Percentiles rank a stretch among this genome's conserved stretches.
Evolutionary conservation across 2,329 filamentous ascomycete genomes (phyloP).

Genomic region (Lachnellula occidentalis): DNA sequence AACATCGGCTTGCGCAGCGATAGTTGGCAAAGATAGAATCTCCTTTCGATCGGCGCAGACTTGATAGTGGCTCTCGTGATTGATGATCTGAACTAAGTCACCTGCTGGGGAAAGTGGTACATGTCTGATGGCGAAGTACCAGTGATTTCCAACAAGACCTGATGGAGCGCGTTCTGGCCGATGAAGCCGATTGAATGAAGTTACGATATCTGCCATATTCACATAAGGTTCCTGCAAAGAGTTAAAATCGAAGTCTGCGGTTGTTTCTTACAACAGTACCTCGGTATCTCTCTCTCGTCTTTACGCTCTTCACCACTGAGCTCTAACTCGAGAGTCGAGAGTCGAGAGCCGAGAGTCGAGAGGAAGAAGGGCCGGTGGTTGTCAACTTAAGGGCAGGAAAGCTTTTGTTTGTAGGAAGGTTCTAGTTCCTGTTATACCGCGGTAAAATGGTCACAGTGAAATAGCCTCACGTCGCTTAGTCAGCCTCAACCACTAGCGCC

Average conservation of each 20-base stretch:
- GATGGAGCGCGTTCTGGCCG: neutral
- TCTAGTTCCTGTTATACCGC: too few species aligned
- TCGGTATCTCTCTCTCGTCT: neutral
- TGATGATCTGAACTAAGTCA: neutral
- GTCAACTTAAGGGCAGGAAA: neutral
- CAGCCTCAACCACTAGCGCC: too few species aligned
- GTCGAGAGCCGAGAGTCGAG: neutral
- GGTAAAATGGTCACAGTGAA: too few species aligned
- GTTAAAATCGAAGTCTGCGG: neutral
- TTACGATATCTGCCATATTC: neutral
- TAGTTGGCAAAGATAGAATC: neutral
- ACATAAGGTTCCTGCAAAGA: neutral
- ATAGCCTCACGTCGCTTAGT: too few species aligned
- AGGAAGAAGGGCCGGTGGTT: neutral
- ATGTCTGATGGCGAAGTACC: conserved; percentile 2
- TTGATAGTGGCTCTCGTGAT: neutral
- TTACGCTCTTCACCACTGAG: neutral
- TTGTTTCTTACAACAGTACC: neutral
- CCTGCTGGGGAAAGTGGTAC: neutral
- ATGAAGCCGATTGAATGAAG: neutral
- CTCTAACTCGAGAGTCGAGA: neutral
- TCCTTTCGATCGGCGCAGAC: neutral
- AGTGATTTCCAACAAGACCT: neutral
- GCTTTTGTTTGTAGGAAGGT: neutral
- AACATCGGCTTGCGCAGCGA: neutral